Base-by-base conservation (phyloP, 1,284 basidiomycete genomes). In the Fistulinella staudtii region DNA sequence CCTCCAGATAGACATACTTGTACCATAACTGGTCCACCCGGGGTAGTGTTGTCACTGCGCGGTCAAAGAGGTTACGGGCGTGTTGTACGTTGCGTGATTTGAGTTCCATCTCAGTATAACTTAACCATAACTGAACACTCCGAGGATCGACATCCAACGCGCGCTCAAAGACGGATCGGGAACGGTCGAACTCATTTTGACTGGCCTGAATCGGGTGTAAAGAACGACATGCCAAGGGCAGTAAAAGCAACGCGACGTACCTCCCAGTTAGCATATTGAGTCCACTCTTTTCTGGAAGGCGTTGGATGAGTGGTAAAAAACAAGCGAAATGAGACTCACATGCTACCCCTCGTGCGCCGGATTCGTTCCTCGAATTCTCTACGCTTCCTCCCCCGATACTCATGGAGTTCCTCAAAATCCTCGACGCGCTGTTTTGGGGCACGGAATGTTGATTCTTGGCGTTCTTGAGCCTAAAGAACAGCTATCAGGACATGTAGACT, bases 1-100 rank as follows among this genome's bases (percentile, higher is more conserved):
- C 95, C 65, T 99, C 95, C 43, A 99, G 80, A 69, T 97, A 97
- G 43, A 99, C 95, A 53, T 97, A 99, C 69, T 97, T 97, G 78
- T 97, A 97, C 95, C 94, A 97, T 4, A 95, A 74, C 60, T 92
- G 83, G 60, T 99, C 94, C 41, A 99, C 84, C 29, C 96, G 85
- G 5, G 96, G 95, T 21, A 99, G 81, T 2, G 98, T 79, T 9
- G 94, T 96, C 44, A 99, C 93, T 3, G 93, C 92, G 47, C 96
- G 82, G 72, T 99, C 96, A 65, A 92, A 97, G 18, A 99, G 76
- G 68, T 99, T 99, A 47, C 96, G 84, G 0, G 95, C 85, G 59
- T 98, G 95, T 62, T 97, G 90, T 39, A 99, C 90, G 61, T 99
- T 98, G 52, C 95, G 85, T 17, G 89, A 87, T 70, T 96, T 97